Percentiles rank a stretch among this genome's conserved stretches.
phyloP scores from a whole-genome alignment of 2,329 filamentous ascomycete genomes.

The Pseudogymnoascus sp. region DNA sequence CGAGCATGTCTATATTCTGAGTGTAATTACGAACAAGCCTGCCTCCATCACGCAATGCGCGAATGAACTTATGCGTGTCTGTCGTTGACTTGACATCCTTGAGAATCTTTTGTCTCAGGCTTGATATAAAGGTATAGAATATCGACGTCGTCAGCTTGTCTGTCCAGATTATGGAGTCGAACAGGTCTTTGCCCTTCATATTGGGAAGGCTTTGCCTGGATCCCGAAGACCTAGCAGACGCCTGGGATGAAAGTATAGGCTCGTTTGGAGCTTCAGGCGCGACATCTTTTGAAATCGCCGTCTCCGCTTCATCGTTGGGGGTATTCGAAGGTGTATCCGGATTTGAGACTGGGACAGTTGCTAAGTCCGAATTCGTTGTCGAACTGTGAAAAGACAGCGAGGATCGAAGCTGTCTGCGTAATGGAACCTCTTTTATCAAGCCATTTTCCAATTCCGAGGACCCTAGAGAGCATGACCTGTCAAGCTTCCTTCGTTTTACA shows the following conservation, averaged over 20 bases:
- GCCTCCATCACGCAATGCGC: slow-evolving; percentile 56
- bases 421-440: background rate
- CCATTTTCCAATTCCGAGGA: background rate
- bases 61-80: slow-evolving; percentile 60
- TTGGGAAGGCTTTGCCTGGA: slow-evolving; percentile 40
- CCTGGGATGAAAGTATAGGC: slow-evolving; percentile 15
- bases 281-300: background rate
- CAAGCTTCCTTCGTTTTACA: slow-evolving; percentile 25
- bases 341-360: background rate
- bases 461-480: background rate
- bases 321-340: background rate
- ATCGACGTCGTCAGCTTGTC: slow-evolving; percentile 61
- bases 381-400: background rate
- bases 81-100: slow-evolving; percentile 52
- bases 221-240: slow-evolving; percentile 17
- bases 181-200: slow-evolving; percentile 64
- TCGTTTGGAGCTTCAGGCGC: slow-evolving; percentile 9
- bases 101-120: slow-evolving; percentile 54
- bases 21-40: slow-evolving; percentile 67
- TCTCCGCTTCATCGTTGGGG: background rate
- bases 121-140: slow-evolving; percentile 66
- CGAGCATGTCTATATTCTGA: slow-evolving; percentile 68
- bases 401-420: background rate
- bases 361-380: background rate
- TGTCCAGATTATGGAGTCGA: slow-evolving; percentile 63